Evolutionary conservation across 2,329 filamentous ascomycete genomes (phyloP).

Genomic region (Apiospora phragmitis): DNA sequence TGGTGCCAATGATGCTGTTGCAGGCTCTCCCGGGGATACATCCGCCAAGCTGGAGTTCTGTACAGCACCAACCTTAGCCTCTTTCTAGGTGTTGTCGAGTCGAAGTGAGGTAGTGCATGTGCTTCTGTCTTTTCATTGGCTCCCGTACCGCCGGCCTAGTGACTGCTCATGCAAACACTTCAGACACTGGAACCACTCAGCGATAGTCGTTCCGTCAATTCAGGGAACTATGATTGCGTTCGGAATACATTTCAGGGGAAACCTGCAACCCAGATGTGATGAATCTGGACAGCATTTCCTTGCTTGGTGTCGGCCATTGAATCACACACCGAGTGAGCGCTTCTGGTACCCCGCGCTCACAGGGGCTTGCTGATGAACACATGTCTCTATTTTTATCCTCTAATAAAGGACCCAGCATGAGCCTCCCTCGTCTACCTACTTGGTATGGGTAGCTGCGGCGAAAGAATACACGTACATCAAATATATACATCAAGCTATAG

Average conservation of each 20-base stretch:
- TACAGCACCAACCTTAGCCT: background rate
- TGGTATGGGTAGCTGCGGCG: background rate
- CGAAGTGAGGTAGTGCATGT: background rate
- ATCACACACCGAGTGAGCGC: background rate
- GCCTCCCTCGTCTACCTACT: background rate
- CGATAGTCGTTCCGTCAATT: background rate
- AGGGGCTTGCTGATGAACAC: background rate
- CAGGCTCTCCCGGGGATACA: background rate
- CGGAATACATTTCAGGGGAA: background rate
- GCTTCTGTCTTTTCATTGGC: conserved; percentile 3
- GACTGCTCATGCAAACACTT: conserved; percentile 7
- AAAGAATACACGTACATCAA: background rate
- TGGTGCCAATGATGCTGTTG: background rate
- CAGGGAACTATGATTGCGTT: background rate
- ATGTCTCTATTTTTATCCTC: background rate
- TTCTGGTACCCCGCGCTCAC: background rate
- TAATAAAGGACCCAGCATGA: background rate
- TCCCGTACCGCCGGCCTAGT: conserved; percentile 8
- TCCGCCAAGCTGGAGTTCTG: background rate
- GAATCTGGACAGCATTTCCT: background rate
- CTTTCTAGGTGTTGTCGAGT: background rate
- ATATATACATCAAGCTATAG: background rate
- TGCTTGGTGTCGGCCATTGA: background rate
- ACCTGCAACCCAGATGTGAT: background rate
- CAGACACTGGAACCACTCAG: conserved; percentile 5